Conservation (phyloP, 129 eudicot genomes). For the Chrysanthemum lavandulifolium region DNA sequence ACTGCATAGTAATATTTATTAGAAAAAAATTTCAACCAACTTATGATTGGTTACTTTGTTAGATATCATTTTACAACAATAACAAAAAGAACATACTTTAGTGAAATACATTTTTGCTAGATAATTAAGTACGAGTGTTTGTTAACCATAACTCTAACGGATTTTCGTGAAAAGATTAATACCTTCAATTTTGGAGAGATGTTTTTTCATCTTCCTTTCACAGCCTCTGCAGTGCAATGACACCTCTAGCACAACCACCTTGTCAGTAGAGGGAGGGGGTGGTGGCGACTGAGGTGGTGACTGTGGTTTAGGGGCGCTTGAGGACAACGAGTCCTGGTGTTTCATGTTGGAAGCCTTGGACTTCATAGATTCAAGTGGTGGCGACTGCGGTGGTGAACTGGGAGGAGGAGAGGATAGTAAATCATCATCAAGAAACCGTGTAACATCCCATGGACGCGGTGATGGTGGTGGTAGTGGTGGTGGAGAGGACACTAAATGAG, state of each 20-base stretch:
- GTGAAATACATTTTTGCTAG: no score
- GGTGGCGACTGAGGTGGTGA: slow-evolving; percentile 21
- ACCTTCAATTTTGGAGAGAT: slow-evolving; percentile 87
- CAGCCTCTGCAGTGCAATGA: slow-evolving; percentile 98
- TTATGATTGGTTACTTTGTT: no score
- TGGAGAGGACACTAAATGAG: slow-evolving; percentile 17
- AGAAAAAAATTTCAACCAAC: no score
- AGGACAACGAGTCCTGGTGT: not conserved
- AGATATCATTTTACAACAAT: no score
- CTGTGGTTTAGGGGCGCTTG: slow-evolving; percentile 13
- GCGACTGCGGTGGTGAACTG: slow-evolving; percentile 3
- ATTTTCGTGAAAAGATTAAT: not conserved
- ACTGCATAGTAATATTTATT: no score
- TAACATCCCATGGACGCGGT: not conserved
- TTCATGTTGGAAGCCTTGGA: not conserved
- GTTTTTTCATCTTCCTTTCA: slow-evolving; percentile 90
- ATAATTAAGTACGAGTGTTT: no score
- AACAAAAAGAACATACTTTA: no score
- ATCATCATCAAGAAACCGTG: slow-evolving; percentile 9
- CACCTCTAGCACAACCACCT: slow-evolving; percentile 86
- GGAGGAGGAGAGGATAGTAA: slow-evolving; percentile 13
- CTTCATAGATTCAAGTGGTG: not conserved
- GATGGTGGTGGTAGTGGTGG: slow-evolving; percentile 9
- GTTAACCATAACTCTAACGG: no score
- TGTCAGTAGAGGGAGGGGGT: slow-evolving; percentile 34